phyloP scores from a whole-genome alignment of 2,329 filamentous ascomycete genomes.

The Penicillium nordicum region DNA sequence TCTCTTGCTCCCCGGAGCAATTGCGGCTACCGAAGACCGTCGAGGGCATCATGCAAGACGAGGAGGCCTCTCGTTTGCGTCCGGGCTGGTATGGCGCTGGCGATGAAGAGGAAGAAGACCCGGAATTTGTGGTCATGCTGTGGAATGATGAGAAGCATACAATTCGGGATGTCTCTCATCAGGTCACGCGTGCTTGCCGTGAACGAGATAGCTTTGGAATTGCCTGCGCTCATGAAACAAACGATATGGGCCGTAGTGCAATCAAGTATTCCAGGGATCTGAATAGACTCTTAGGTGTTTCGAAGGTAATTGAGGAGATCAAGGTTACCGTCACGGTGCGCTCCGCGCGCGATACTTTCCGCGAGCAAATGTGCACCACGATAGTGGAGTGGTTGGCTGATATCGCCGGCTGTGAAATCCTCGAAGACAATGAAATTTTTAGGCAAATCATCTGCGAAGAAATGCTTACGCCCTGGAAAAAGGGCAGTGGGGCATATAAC shows the following conservation, averaged over 20 bases:
- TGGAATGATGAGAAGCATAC: constrained; percentile 99
- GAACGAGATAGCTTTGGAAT: constrained; percentile 67
- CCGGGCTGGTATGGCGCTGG: constrained; percentile 68
- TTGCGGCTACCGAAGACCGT: constrained; percentile 79
- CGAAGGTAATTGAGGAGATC: constrained; percentile 87
- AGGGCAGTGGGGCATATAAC: constrained; percentile 79
- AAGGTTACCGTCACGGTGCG: constrained; percentile 94
- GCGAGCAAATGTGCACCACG: constrained; percentile 97
- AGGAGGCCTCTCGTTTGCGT: constrained; percentile 71
- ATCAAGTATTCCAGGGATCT: constrained; percentile 73
- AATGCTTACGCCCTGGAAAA: constrained; percentile 79
- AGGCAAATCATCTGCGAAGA: constrained; percentile 85
- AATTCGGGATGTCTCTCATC: constrained; percentile 81
- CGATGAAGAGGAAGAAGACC: constrained; percentile 59
- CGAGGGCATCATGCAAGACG: constrained; percentile 76
- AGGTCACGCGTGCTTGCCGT: constrained; percentile 84
- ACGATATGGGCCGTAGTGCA: constrained; percentile 82
- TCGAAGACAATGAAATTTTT: constrained; percentile 73
- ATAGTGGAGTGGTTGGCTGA: constrained; percentile 96
- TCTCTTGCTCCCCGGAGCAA: constrained; percentile 96
- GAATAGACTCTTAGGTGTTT: constrained; percentile 68
- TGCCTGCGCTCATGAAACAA: constrained; percentile 78
- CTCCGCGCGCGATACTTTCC: constrained; percentile 88
- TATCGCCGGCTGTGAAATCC: constrained; percentile 84
- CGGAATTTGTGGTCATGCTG: constrained; percentile 78